phyloP scores from a whole-genome alignment of 2,329 filamentous ascomycete genomes.

The Hypomyces perniciosus region DNA sequence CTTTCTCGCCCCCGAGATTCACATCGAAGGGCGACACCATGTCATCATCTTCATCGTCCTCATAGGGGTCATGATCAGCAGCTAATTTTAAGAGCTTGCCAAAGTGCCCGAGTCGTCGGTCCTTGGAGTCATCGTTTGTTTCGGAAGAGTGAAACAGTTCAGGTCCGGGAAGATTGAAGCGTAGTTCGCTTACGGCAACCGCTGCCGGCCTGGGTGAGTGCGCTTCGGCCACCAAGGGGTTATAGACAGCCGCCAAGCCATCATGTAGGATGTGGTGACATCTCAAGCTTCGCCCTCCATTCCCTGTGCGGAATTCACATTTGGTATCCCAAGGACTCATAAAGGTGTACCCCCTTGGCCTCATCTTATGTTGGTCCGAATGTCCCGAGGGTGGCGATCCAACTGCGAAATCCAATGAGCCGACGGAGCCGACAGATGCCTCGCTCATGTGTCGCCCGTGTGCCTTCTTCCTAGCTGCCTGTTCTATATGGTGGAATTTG shows the following conservation, averaged over 20 bases:
- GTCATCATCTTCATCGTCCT: constrained; percentile 34
- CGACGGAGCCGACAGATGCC: constrained; percentile 26
- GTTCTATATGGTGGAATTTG: constrained; percentile 35
- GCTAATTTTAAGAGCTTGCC: constrained; percentile 34
- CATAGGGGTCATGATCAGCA: constrained; percentile 20
- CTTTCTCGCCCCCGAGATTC: constrained; percentile 72
- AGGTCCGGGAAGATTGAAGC: constrained; percentile 75
- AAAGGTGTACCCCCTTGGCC: constrained; percentile 67
- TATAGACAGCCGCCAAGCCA: constrained; percentile 29
- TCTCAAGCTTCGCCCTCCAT: constrained; percentile 66
- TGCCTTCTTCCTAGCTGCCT: constrained; percentile 19
- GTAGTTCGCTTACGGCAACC: constrained; percentile 68
- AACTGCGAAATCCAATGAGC: constrained; percentile 25
- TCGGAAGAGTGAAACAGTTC: constrained; percentile 39
- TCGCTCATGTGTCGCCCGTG: constrained; percentile 27
- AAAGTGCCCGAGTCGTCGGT: constrained; percentile 36
- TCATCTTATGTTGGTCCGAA: constrained; percentile 25
- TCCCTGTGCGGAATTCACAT: constrained; percentile 78
- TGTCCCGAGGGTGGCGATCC: background rate
- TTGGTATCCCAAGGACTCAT: constrained; percentile 78
- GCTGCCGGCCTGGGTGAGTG: constrained; percentile 24
- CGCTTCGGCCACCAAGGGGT: constrained; percentile 36
- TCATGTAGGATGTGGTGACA: constrained; percentile 66
- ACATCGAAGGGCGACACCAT: constrained; percentile 52
- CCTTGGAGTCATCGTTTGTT: constrained; percentile 26